Conservation (phyloP, 192 early-diverging fungal genomes). For the Phycomyces blakesleeanus region DNA sequence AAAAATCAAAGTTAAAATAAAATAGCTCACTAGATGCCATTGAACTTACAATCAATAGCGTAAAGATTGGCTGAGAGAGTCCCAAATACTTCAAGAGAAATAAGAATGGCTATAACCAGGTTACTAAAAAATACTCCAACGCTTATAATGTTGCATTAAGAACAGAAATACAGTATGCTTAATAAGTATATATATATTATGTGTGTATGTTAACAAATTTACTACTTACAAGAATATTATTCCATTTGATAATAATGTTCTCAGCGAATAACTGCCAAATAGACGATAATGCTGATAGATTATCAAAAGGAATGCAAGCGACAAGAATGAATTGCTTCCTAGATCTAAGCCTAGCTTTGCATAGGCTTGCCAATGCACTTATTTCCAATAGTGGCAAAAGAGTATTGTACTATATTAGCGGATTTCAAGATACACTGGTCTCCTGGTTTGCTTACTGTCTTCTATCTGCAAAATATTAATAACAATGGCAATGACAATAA, state of each 20-base stretch:
- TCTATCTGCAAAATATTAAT: too few species aligned
- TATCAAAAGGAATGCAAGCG: conserved; percentile 23
- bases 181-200: too few species aligned
- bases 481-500: too few species aligned
- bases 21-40: not conserved
- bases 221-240: conserved; percentile 30
- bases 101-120: conserved; percentile 22
- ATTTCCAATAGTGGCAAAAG: not conserved
- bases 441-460: not conserved
- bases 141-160: too few species aligned
- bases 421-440: too few species aligned
- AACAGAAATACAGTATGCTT: too few species aligned
- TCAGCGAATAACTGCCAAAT: conserved; percentile 26
- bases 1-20: not conserved
- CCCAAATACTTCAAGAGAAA: conserved; percentile 20
- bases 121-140: conserved; percentile 31
- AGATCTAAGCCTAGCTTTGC: conserved; percentile 34
- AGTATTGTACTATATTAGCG: too few species aligned
- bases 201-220: not conserved
- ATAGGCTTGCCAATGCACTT: conserved; percentile 32
- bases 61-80: conserved; percentile 30
- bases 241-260: conserved; percentile 23
- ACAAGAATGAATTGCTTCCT: conserved; percentile 27
- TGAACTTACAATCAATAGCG: conserved; percentile 29
- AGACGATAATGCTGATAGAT: conserved; percentile 26